Conservation (phyloP, 768 basidiomycete species). For the Chalciporus chontae region DNA sequence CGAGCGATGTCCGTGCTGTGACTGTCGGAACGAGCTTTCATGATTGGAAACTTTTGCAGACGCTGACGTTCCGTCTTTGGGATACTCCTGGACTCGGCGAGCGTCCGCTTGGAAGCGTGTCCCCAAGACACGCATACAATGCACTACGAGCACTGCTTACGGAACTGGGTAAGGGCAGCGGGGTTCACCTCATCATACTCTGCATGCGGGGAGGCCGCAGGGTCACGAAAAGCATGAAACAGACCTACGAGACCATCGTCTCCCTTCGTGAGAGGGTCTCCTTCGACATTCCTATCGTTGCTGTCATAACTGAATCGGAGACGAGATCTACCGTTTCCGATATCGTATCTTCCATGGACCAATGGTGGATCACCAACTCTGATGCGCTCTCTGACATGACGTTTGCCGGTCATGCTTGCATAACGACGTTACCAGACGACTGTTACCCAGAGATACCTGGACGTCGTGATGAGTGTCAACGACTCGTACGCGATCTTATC, state of each 20-base stretch:
- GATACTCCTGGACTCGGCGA: conserved; percentile 21
- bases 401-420: conserved; percentile 21
- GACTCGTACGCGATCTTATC: conserved; percentile 22
- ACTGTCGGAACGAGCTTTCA: conserved; percentile 22
- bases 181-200: conserved; percentile 20
- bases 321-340: conserved; percentile 1
- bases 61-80: conserved; percentile 25
- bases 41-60: conserved; percentile 19
- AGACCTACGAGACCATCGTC: conserved; percentile 17
- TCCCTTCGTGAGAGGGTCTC: conserved; percentile 15
- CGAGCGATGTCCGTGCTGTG: conserved; percentile 16
- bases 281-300: conserved; percentile 17
- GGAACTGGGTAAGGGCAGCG: conserved; percentile 13
- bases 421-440: conserved; percentile 22
- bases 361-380: conserved; percentile 20
- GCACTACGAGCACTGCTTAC: conserved; percentile 22
- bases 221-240: conserved; percentile 17
- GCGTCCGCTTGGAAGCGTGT: conserved; percentile 9
- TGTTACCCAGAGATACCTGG: conserved; percentile 11
- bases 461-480: conserved; percentile 23
- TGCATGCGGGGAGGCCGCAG: conserved; percentile 20
- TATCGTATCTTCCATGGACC: conserved; percentile 17
- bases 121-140: conserved; percentile 12
- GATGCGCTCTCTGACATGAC: conserved; percentile 8
- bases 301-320: conserved; percentile 21